A percentile compares a stretch with the other conserved stretches of the same genome.
Evolutionary conservation across 176 grass and related monocot species (phyloP).

Genomic region (Carex myosuroides): DNA sequence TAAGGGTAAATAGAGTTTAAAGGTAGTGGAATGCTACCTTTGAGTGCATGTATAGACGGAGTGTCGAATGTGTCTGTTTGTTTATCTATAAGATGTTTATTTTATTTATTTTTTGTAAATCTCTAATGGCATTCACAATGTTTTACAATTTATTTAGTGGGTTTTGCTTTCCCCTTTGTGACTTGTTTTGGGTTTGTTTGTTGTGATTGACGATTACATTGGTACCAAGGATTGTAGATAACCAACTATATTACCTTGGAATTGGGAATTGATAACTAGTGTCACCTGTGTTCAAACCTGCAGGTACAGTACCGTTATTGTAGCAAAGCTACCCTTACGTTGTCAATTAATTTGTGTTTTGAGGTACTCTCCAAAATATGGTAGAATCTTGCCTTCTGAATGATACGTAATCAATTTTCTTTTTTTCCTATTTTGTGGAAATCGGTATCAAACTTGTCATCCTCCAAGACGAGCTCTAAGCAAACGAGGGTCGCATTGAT

Average conservation of each 20-base stretch:
- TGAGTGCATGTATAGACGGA: slow-evolving; percentile 49
- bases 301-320: neutral
- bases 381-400: too few relatives aligned
- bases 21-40: slow-evolving; percentile 25
- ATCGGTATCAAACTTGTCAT: too few relatives aligned
- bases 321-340: too few relatives aligned
- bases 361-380: too few relatives aligned
- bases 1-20: slow-evolving; percentile 11
- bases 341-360: too few relatives aligned
- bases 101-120: slow-evolving; percentile 17
- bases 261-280: neutral
- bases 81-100: slow-evolving; percentile 29
- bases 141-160: neutral
- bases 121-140: neutral
- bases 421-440: too few relatives aligned
- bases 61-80: slow-evolving; percentile 29
- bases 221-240: neutral
- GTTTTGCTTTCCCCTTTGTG: neutral
- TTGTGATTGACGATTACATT: neutral
- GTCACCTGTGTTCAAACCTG: neutral
- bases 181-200: neutral
- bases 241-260: neutral
- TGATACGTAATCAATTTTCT: too few relatives aligned
- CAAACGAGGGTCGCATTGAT: too few relatives aligned
- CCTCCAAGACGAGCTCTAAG: too few relatives aligned